Conservation (phyloP, 768 basidiomycete genomes). For the Lanmaoa rubissima region DNA sequence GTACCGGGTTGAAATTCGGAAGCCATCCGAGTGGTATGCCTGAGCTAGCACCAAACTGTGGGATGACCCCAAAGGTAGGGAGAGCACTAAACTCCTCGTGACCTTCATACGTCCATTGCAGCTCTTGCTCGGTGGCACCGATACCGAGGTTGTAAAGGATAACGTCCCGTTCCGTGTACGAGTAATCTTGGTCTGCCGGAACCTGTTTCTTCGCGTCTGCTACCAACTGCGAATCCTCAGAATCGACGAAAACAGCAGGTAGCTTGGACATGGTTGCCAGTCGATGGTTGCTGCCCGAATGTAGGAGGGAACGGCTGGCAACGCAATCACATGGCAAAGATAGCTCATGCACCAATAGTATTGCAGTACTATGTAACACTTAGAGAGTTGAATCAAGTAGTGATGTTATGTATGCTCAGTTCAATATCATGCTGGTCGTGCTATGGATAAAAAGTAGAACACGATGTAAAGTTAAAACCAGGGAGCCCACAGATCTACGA, state of each 20-base stretch:
- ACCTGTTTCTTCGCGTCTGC: constrained; percentile 71
- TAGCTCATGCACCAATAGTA: neutral
- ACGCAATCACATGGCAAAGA: neutral
- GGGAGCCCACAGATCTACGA: neutral
- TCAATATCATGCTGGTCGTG: neutral
- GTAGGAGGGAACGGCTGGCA: neutral
- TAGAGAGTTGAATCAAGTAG: neutral
- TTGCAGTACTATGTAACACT: neutral
- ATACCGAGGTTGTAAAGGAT: constrained; percentile 94
- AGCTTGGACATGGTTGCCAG: constrained; percentile 35
- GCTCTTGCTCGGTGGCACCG: constrained; percentile 89
- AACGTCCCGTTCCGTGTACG: constrained; percentile 85
- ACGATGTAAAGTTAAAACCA: neutral
- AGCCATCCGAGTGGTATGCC: constrained; percentile 78
- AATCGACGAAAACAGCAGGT: constrained; percentile 60
- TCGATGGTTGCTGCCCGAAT: neutral
- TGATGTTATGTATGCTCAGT: neutral
- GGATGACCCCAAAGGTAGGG: constrained; percentile 95
- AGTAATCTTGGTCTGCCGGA: constrained; percentile 56
- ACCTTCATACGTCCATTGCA: constrained; percentile 90
- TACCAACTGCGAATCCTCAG: constrained; percentile 82
- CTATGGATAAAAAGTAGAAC: neutral
- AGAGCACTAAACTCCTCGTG: constrained; percentile 82
- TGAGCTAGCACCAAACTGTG: constrained; percentile 77
- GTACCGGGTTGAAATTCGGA: constrained; percentile 90